Conservation (phyloP, 345 rosid species). For the Boechera divaricarpa region DNA sequence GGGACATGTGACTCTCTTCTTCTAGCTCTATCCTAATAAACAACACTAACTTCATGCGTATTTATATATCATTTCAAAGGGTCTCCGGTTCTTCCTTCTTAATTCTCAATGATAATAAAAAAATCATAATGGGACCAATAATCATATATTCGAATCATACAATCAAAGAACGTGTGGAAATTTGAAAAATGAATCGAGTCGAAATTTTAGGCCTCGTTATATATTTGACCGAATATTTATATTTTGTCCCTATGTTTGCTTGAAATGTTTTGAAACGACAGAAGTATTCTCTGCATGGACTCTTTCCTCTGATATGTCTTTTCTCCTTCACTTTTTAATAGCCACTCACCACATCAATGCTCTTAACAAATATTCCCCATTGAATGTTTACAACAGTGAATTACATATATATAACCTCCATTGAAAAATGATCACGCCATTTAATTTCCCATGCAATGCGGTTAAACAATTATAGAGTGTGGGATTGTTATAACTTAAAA, state of each 20-base stretch:
- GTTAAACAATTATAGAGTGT: neutral
- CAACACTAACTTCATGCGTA: neutral
- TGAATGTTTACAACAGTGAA: neutral
- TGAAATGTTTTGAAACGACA: conserved; percentile 31
- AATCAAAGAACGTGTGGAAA: conserved; percentile 17
- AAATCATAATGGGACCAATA: conserved; percentile 23
- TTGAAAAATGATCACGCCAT: neutral
- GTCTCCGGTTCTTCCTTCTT: neutral
- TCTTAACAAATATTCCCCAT: neutral
- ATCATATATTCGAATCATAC: conserved; percentile 15
- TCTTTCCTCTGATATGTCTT: conserved; percentile 10
- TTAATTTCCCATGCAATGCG: conserved; percentile 6
- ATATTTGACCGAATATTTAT: conserved; percentile 33
- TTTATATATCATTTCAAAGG: conserved; percentile 20
- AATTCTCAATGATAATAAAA: conserved; percentile 11
- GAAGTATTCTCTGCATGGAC: conserved; percentile 32
- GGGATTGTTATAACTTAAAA: neutral
- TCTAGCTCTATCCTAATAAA: neutral
- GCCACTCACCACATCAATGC: conserved; percentile 1
- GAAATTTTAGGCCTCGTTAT: conserved; percentile 16
- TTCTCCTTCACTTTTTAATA: conserved; percentile 5
- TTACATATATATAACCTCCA: neutral
- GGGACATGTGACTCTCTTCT: conserved; percentile 39
- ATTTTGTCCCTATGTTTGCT: neutral
- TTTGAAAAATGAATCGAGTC: conserved; percentile 41